Conservation (phyloP, 768 basidiomycete genomes). For the Hericium rajendrae region DNA sequence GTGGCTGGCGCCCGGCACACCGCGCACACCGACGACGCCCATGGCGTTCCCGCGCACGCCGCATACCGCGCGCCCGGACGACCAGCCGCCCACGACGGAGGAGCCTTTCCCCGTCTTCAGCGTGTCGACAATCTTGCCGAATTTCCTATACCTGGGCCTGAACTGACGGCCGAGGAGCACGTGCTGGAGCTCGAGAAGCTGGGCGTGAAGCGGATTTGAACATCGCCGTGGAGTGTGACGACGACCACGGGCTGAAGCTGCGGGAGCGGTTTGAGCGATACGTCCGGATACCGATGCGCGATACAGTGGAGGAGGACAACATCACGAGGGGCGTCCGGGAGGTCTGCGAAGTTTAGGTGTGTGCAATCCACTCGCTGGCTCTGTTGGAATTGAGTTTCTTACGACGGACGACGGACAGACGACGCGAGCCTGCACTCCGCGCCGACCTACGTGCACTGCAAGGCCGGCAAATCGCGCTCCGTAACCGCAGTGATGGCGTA, state of each 20-base stretch:
- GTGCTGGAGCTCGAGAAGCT: conserved; percentile 62
- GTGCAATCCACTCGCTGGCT: conserved; percentile 19
- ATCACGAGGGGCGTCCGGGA: conserved; percentile 74
- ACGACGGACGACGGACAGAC: conserved; percentile 35
- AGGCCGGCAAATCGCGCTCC: conserved; percentile 90
- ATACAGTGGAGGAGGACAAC: conserved; percentile 91
- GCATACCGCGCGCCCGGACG: conserved; percentile 55
- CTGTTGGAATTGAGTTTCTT: neutral
- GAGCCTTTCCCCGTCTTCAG: conserved; percentile 58
- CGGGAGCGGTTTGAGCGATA: conserved; percentile 74
- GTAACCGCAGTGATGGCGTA: conserved; percentile 97
- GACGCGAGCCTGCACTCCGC: conserved; percentile 85
- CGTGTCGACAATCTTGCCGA: conserved; percentile 87
- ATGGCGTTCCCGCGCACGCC: conserved; percentile 41
- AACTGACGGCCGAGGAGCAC: conserved; percentile 66
- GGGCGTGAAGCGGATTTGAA: conserved; percentile 87
- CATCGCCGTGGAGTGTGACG: conserved; percentile 84
- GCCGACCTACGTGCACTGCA: conserved; percentile 92
- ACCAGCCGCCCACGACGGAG: conserved; percentile 50
- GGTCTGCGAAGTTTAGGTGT: conserved; percentile 82
- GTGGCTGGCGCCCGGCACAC: conserved; percentile 21
- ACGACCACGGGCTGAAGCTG: conserved; percentile 65
- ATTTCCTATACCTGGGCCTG: conserved; percentile 86
- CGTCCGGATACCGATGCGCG: conserved; percentile 82
- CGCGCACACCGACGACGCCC: conserved; percentile 21